Evolutionary conservation across 169 alveolate genomes (phyloP).

Genomic region (Eimeria tenella): DNA sequence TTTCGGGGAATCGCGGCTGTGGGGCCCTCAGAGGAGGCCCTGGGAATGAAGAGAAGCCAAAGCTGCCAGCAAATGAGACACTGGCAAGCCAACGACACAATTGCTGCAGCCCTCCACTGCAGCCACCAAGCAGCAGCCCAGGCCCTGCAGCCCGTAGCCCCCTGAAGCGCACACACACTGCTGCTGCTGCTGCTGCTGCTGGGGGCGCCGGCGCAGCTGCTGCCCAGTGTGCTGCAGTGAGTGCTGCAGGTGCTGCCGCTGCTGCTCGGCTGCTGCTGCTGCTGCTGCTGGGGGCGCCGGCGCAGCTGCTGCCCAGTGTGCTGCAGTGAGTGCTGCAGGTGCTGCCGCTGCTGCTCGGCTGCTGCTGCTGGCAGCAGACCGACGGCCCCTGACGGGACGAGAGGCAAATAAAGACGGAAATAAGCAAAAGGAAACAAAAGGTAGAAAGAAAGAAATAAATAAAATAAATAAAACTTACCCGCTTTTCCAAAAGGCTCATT

Average conservation of each 20-base stretch:
- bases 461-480: slow-evolving; percentile 4
- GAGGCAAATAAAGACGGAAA: neutral
- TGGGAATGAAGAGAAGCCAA: neutral
- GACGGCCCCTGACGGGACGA: neutral
- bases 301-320: no score
- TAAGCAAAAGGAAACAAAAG: neutral
- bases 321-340: no score
- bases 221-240: no score
- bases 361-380: no score
- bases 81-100: slow-evolving; percentile 67
- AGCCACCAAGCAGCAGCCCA: slow-evolving; percentile 27
- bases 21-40: slow-evolving; percentile 2
- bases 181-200: slow-evolving; percentile 11
- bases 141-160: slow-evolving; percentile 58
- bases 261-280: neutral
- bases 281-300: neutral
- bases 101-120: slow-evolving; percentile 41
- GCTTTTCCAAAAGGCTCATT: slow-evolving; percentile 43
- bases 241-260: no score
- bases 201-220: no score
- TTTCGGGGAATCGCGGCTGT: no score
- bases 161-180: slow-evolving; percentile 26
- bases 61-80: neutral
- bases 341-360: no score
- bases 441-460: no score